Percentiles rank a stretch among this genome's conserved stretches.
Evolutionary conservation across 345 rosid species (phyloP).

Genomic region (Linum tenue): DNA sequence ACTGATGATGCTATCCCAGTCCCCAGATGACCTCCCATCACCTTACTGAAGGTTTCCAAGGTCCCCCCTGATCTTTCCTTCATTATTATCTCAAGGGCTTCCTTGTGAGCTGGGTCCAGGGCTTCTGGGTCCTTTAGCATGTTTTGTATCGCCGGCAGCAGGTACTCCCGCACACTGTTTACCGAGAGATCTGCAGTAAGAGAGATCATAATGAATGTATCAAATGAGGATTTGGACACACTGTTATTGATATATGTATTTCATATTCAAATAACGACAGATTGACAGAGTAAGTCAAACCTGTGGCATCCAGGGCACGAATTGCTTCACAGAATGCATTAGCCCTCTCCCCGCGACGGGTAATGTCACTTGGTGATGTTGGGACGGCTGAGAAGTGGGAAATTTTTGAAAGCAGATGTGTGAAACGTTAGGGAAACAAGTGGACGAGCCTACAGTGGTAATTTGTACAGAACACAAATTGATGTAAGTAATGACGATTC

Average conservation of each 20-base stretch:
- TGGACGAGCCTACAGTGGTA: not conserved
- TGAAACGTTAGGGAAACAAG: conserved; percentile 35
- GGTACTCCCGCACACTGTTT: conserved; percentile 61
- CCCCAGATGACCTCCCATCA: conserved; percentile 92
- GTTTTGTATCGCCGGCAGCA: conserved; percentile 74
- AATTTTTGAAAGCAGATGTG: conserved; percentile 82
- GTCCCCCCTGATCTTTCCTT: conserved; percentile 89
- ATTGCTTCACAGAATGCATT: conserved; percentile 85
- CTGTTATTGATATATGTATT: no score
- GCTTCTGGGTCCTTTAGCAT: conserved; percentile 74
- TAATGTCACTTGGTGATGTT: conserved; percentile 49
- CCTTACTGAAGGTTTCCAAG: conserved; percentile 71
- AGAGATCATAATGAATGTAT: not conserved
- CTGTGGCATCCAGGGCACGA: conserved; percentile 96
- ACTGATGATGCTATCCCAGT: conserved; percentile 58
- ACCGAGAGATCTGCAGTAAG: conserved; percentile 57
- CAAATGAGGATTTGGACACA: no score
- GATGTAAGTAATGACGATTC: not conserved
- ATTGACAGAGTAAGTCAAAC: conserved; percentile 24
- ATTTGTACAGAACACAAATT: no score
- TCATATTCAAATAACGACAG: no score
- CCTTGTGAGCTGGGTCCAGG: conserved; percentile 92
- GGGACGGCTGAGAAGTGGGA: conserved; percentile 66
- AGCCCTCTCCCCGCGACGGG: conserved; percentile 72
- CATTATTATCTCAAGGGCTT: conserved; percentile 83